phyloP scores from a whole-genome alignment of 2,329 filamentous ascomycete species.

The Graphilbum fragrans region DNA sequence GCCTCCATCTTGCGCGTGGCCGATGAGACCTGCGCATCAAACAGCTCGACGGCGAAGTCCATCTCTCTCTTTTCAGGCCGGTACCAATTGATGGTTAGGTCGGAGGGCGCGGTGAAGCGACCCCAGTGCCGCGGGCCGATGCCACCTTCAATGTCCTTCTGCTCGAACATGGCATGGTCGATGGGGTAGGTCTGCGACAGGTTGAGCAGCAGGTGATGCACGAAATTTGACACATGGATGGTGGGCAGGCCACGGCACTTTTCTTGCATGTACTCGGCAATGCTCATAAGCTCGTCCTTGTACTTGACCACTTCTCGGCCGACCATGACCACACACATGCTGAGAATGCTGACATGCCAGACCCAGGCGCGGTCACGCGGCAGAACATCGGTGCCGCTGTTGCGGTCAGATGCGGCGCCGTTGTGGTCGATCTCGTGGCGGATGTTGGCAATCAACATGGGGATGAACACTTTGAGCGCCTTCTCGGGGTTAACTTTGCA shows the following conservation, averaged over 20 bases:
- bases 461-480: conserved; percentile 79
- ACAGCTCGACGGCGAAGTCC: conserved; percentile 79
- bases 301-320: conserved; percentile 82
- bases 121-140: conserved; percentile 78
- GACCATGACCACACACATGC: conserved; percentile 96
- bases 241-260: conserved; percentile 89
- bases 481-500: conserved; percentile 95
- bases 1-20: conserved; percentile 64
- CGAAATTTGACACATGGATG: conserved; percentile 93
- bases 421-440: conserved; percentile 96
- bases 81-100: conserved; percentile 85
- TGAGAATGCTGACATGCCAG: conserved; percentile 94
- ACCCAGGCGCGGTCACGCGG: conserved; percentile 86
- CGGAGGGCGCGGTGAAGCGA: conserved; percentile 56
- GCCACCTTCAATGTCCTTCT: conserved; percentile 29
- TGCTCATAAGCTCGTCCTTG: conserved; percentile 78
- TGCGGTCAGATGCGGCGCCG: conserved; percentile 86
- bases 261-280: conserved; percentile 92
- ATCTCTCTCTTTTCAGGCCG: conserved; percentile 69
- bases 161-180: conserved; percentile 69
- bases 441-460: conserved; percentile 82
- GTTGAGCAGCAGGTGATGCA: conserved; percentile 91
- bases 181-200: conserved; percentile 88
- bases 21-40: conserved; percentile 68
- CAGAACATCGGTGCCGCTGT: conserved; percentile 83